Evolutionary conservation across 2,329 filamentous ascomycete species (phyloP).

Genomic region (Clarireedia hainanense): DNA sequence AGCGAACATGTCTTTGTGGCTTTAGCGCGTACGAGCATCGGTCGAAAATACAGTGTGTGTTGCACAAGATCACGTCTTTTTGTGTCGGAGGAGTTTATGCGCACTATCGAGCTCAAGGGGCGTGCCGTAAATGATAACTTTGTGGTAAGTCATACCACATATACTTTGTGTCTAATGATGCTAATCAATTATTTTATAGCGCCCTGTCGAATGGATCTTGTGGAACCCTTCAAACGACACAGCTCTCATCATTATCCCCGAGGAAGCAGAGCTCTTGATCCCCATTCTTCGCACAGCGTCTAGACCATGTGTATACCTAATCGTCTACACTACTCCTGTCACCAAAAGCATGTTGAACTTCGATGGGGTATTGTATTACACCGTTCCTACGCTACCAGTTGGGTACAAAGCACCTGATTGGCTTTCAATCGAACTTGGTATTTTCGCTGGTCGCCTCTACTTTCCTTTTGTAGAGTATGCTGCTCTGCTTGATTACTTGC

Average conservation of each 20-base stretch:
- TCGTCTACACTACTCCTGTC: conserved; percentile 52
- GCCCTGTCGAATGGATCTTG: conserved; percentile 53
- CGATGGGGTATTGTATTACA: conserved; percentile 44
- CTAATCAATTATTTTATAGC: conserved; percentile 19
- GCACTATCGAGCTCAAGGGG: conserved; percentile 33
- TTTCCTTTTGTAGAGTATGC: conserved; percentile 42
- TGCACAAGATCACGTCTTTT: conserved; percentile 28
- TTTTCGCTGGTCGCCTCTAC: conserved; percentile 54
- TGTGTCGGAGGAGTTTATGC: conserved; percentile 40
- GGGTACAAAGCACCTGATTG: conserved; percentile 39
- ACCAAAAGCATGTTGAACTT: conserved; percentile 54
- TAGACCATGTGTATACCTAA: conserved; percentile 33
- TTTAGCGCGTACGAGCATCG: conserved; percentile 33
- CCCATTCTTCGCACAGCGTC: conserved; percentile 30
- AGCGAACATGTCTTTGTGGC: conserved; percentile 36
- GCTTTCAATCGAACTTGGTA: conserved; percentile 50
- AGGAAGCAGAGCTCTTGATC: conserved; percentile 53
- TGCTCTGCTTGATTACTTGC: conserved; percentile 22
- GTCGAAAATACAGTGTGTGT: conserved; percentile 29
- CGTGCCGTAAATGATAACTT: conserved; percentile 32
- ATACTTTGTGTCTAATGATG: too few species aligned
- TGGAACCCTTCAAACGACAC: conserved; percentile 41
- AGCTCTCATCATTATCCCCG: conserved; percentile 51
- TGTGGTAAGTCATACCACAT: conserved; percentile 19
- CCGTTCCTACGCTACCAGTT: conserved; percentile 39